Evolutionary conservation across 2,329 filamentous ascomycete species (phyloP).

Genomic region (Plenodomus lindquistii): DNA sequence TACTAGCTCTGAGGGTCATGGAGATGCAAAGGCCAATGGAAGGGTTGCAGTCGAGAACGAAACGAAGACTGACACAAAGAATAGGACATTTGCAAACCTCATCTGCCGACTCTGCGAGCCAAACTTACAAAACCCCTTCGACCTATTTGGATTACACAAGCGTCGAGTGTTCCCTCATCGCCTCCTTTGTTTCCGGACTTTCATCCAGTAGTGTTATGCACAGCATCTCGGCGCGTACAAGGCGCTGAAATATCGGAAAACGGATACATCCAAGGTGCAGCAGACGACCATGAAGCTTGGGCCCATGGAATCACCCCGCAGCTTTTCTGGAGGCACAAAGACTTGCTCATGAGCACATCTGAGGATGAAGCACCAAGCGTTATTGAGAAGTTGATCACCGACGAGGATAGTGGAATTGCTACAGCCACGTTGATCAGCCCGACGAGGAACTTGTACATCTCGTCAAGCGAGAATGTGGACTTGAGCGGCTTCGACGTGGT

Average conservation of each 20-base stretch:
- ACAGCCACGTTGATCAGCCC: slow-evolving; percentile 48
- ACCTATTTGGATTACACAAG: slow-evolving; percentile 78
- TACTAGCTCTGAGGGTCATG: slow-evolving; percentile 7
- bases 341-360: slow-evolving; percentile 61
- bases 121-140: slow-evolving; percentile 72
- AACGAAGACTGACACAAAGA: slow-evolving; percentile 1
- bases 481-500: slow-evolving; percentile 45
- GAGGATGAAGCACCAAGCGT: slow-evolving; percentile 66
- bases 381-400: slow-evolving; percentile 51
- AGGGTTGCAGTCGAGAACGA: too few species aligned
- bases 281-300: slow-evolving; percentile 95
- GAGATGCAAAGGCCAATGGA: too few species aligned
- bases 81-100: slow-evolving; percentile 61
- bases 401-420: slow-evolving; percentile 13
- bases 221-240: slow-evolving; percentile 72
- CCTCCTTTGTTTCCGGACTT: slow-evolving; percentile 59
- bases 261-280: slow-evolving; percentile 91
- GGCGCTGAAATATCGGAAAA: slow-evolving; percentile 71
- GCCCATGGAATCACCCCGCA: slow-evolving; percentile 75
- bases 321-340: slow-evolving; percentile 76
- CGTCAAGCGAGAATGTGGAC: slow-evolving; percentile 43
- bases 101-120: slow-evolving; percentile 58
- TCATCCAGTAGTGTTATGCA: slow-evolving; percentile 80
- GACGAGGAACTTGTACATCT: slow-evolving; percentile 47
- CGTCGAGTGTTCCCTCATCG: slow-evolving; percentile 56